Base-by-base conservation (phyloP, 2,329 filamentous ascomycete species). In the Botrytis fragariae region DNA sequence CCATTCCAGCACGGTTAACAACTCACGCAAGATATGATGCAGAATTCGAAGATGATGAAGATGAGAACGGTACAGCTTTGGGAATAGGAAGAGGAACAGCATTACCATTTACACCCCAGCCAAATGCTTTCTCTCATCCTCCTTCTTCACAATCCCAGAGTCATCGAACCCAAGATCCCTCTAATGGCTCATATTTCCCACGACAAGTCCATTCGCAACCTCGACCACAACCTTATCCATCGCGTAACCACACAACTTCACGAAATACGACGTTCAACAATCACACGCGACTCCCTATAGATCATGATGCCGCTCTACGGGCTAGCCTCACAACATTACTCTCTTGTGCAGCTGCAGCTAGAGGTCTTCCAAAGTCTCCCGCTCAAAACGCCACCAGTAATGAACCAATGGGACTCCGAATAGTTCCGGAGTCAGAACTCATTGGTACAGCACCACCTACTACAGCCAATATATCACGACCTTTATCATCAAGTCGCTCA, bases 281-380 rank as follows among this genome's bases (percentile, higher is more conserved):
- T 72, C 74, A 45, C 87, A 88, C 16, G 89, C 87, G 80, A 92
- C 90, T 93, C 78, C 93, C 94, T 77, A 91, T 93, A 65, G 94
- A 98, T 78, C 95, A 98, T 78, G 96, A 99, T 79, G 96, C 94
- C 44, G 96, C 94, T 2, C 87, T 99, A 18, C 91, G 96, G 48
- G 94, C 96, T 32, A 97, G 94, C 67, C 87, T 99, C n/a, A 97
- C 94, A 0, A 98, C 96, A 0, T 87, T 99, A 20, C 88, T 99
- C 20, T 98, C 95, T 79, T 95, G 94, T 0, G 94, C 95, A 4
- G 96, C 95, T 0, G 96, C 95, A 0, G 96, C 95, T 1, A 89
- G 96, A 61, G 92, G 92, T 6, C 85, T 96, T 25, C 90, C 92
- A 0, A 97, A 69, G 73, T 78, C 63, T 78, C 81, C 68, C 76